Percentiles rank a stretch among this genome's conserved stretches.
Evolutionary conservation across 176 grass and related monocot genomes (phyloP).

Genomic region (Aegilops umbellulata): DNA sequence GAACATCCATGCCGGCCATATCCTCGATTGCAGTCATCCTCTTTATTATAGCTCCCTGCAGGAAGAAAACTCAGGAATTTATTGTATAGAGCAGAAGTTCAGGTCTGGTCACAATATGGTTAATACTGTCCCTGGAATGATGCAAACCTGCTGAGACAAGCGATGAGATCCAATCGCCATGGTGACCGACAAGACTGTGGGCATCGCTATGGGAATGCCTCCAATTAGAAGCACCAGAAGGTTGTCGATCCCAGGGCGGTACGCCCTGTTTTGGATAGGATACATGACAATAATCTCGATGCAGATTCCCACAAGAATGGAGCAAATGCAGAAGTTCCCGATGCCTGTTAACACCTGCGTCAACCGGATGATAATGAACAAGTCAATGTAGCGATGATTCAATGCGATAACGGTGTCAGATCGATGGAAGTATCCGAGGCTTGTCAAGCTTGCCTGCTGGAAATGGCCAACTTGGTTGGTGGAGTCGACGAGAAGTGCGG

Average conservation of each 20-base stretch:
- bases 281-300: slow-evolving; percentile 58
- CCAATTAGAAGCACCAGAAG: slow-evolving; percentile 63
- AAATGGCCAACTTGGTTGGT: slow-evolving; percentile 62
- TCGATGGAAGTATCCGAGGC: not conserved
- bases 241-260: slow-evolving; percentile 52
- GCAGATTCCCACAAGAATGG: slow-evolving; percentile 43
- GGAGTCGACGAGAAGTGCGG: slow-evolving; percentile 54
- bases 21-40: slow-evolving; percentile 66
- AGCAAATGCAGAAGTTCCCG: slow-evolving; percentile 57
- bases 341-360: slow-evolving; percentile 47
- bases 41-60: slow-evolving; percentile 54
- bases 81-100: not conserved
- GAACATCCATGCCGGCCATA: slow-evolving; percentile 63
- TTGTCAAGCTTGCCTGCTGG: slow-evolving; percentile 41
- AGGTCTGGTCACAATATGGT: not conserved
- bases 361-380: not conserved
- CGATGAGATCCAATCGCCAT: slow-evolving; percentile 61
- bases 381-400: not conserved
- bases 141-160: slow-evolving; percentile 40
- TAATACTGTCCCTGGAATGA: not conserved
- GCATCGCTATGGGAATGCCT: slow-evolving; percentile 60
- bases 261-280: slow-evolving; percentile 44
- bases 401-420: not conserved
- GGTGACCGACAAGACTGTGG: slow-evolving; percentile 58
- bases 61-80: not conserved